Evolutionary conservation across 768 basidiomycete species (phyloP), one percentile per base, ranked within the genome.

Genomic region (Sarcodon aspratus): DNA sequence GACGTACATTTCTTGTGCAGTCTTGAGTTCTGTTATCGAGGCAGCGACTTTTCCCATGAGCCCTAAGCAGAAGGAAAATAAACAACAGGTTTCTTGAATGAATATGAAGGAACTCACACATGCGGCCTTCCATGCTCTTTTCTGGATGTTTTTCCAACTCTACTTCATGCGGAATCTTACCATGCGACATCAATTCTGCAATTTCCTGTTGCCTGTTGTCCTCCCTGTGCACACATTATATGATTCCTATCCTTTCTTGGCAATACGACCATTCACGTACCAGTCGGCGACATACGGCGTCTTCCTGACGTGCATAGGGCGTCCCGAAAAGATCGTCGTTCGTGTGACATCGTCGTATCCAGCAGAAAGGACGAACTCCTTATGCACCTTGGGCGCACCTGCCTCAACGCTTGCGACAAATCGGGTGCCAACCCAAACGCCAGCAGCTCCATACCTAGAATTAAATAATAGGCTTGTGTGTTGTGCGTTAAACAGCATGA

Each of bases 341-440:
- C 80, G 76, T 46, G 74, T 59, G 36, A 75, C 74, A 59, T 90
- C 89, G 51, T 88, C 86, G 50, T 83, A 82, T n/a, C 80, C 81
- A 7, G 85, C 83, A 13, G 69, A 72, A 21, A 86, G 45, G 10
- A 86, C 69, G 47, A 76, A 65, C 46, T 86, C 73, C 59, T 88
- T 88, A 63, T 87, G 85, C 54, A 63, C 75, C 33, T 76, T 76
- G 9, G 88, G 81, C 2, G 88, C 89, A 35, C 80, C 84, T 0
- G 89, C 86, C 61, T 91, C 86, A 35, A 72, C 78, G 56, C 81
- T 80, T 9, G 88, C 86, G 37, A 90, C 86, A 59, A 92, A 92
- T 36, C 88, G 80, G 5, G 88, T 92, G 36, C 85, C 85, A 35
- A 89, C 86, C 90, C 90, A 93, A 3, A 92, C 84, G 40, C 82